Percentiles rank a stretch among this genome's conserved stretches.
phyloP scores from a whole-genome alignment of 2,329 filamentous ascomycete species.

The Curvularia sp. region DNA sequence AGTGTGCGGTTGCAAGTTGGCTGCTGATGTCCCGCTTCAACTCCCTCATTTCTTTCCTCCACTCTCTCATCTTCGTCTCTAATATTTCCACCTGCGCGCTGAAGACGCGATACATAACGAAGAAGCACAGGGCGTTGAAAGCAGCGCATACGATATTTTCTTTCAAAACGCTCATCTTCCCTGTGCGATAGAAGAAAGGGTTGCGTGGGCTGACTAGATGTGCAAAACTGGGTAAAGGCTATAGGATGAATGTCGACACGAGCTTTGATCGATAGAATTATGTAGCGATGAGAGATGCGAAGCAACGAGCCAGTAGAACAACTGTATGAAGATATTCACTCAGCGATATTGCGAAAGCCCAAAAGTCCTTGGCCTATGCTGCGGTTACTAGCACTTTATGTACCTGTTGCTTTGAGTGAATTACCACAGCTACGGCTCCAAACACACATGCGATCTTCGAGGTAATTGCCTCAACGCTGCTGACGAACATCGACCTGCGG shows the following conservation, averaged over 20 bases:
- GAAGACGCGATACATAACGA: slow-evolving; percentile 6
- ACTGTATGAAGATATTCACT: background rate
- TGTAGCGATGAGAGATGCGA: background rate
- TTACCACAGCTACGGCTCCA: background rate
- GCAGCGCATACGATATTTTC: background rate
- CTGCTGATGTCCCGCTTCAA: background rate
- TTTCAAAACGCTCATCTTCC: background rate
- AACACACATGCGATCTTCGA: background rate
- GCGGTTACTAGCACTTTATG: background rate
- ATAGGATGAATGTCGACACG: background rate
- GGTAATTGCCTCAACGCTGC: background rate
- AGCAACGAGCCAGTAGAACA: no score
- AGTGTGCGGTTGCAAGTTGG: background rate
- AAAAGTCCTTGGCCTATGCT: background rate
- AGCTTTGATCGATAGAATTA: background rate
- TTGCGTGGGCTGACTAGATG: background rate
- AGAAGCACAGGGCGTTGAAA: slow-evolving; percentile 3
- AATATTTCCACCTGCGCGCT: slow-evolving; percentile 2
- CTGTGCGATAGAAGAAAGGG: background rate
- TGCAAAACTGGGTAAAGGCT: background rate
- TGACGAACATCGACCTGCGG: background rate
- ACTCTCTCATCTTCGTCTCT: background rate
- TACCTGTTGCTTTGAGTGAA: background rate
- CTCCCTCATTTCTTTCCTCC: background rate
- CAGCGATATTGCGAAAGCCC: no score